phyloP scores from a whole-genome alignment of 73 alveolate species.

The Loxodes magnus region DNA sequence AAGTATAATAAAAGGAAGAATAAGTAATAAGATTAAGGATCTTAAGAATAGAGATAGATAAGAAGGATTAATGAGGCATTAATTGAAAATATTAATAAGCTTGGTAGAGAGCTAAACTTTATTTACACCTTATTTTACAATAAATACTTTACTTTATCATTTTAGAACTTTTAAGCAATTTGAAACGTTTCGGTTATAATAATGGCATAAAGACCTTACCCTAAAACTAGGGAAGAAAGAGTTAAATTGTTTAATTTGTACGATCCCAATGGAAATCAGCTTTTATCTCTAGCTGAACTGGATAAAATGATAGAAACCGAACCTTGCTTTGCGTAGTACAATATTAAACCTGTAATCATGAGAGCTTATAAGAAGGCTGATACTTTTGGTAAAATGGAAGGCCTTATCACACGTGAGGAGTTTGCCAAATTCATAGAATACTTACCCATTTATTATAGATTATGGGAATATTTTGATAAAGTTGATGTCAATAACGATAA shows the following conservation, averaged over 20 bases:
- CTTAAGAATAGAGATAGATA: no score
- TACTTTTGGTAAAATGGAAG: not conserved
- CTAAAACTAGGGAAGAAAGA: not conserved
- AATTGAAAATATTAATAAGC: no score
- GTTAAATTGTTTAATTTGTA: not conserved
- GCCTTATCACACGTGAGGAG: slow-evolving; percentile 1
- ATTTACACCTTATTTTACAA: no score
- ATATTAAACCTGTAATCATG: not conserved
- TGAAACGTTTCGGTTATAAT: no score
- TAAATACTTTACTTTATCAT: no score
- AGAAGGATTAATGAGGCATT: no score
- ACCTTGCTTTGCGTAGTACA: not conserved
- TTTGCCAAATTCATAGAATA: not conserved
- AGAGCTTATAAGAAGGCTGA: slow-evolving; percentile 9
- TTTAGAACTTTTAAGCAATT: no score
- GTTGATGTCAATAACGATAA: not conserved
- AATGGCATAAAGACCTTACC: no score
- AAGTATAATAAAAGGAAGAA: no score
- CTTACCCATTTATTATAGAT: no score
- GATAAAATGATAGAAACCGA: slow-evolving; percentile 1
- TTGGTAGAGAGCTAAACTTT: no score
- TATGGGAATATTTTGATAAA: slow-evolving; percentile 6
- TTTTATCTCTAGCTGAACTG: not conserved
- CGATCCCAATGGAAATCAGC: slow-evolving; percentile 1
- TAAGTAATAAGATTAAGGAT: no score